Evolutionary conservation across 2,329 filamentous ascomycete genomes (phyloP).

Genomic region (Alternaria ethzedia): DNA sequence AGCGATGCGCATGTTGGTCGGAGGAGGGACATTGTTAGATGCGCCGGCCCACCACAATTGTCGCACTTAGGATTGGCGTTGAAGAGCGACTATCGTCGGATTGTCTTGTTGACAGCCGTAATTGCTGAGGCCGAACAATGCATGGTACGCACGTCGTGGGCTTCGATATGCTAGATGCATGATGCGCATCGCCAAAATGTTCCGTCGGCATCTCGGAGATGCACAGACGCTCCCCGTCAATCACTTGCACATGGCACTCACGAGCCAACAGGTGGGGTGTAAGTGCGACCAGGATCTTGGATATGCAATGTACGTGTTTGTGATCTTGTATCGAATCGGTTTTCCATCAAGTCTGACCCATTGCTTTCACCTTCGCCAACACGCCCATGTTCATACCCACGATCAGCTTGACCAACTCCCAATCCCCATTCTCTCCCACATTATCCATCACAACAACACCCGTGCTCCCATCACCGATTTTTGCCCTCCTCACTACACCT

Average conservation of each 20-base stretch:
- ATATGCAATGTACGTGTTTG: neutral
- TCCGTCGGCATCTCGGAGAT: slow-evolving; percentile 6
- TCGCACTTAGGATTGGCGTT: neutral
- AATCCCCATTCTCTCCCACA: slow-evolving; percentile 86
- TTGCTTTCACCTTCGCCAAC: slow-evolving; percentile 11
- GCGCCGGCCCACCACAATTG: slow-evolving; percentile 9
- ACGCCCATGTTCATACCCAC: slow-evolving; percentile 86
- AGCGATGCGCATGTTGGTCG: slow-evolving; percentile 35
- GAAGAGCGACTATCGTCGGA: neutral
- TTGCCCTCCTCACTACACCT: slow-evolving; percentile 54
- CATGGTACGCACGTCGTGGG: slow-evolving; percentile 12
- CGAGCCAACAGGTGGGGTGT: neutral
- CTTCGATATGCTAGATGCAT: neutral
- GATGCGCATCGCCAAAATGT: slow-evolving; percentile 8
- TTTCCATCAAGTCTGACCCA: neutral
- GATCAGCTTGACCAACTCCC: slow-evolving; percentile 86
- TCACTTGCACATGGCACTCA: neutral
- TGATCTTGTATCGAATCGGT: neutral
- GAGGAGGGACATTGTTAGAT: slow-evolving; percentile 37
- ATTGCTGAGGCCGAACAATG: slow-evolving; percentile 1
- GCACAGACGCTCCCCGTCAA: neutral
- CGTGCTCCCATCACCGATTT: slow-evolving; percentile 69
- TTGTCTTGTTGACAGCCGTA: neutral
- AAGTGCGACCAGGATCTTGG: neutral
- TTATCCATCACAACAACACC: slow-evolving; percentile 93